A percentile compares a stretch with the other conserved stretches of the same genome.
These are phyloP conservation scores for Cryphonectria parasitica DNA, from an alignment of 2,329 filamentous ascomycete species.

Conservation along the genomic window DNA sequence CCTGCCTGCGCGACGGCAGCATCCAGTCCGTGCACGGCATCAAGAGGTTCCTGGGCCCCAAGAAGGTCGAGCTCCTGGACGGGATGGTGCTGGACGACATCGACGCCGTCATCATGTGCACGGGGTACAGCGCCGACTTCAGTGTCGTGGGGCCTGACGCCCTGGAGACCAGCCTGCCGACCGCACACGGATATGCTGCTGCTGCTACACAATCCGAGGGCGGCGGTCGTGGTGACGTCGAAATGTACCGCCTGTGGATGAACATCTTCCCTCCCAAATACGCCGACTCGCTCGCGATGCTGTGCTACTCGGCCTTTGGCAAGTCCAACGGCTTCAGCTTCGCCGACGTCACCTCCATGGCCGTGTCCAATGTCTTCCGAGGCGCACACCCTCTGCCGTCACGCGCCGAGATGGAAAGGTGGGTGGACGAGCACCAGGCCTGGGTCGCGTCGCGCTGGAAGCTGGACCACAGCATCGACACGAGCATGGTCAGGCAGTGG, in stretches of 20 bases:
- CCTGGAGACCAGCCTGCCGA: slow-evolving; percentile 27
- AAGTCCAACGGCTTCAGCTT: slow-evolving; percentile 42
- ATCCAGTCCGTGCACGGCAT: slow-evolving; percentile 25
- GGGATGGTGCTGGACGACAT: slow-evolving; percentile 25
- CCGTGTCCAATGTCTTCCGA: slow-evolving; percentile 49
- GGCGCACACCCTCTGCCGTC: slow-evolving; percentile 44
- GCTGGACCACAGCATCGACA: slow-evolving; percentile 28
- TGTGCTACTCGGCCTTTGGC: slow-evolving; percentile 42
- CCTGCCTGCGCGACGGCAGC: slow-evolving; percentile 35
- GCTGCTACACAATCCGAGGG: neutral
- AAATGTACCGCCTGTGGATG: slow-evolving; percentile 28
- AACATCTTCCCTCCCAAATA: slow-evolving; percentile 29
- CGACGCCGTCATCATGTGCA: slow-evolving; percentile 27
- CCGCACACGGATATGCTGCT: slow-evolving; percentile 10
- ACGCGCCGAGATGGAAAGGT: slow-evolving; percentile 40
- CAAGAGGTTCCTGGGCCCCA: slow-evolving; percentile 22
- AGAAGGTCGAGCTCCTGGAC: slow-evolving; percentile 24
- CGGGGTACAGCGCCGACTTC: slow-evolving; percentile 28
- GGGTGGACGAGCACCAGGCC: slow-evolving; percentile 40
- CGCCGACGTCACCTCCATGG: slow-evolving; percentile 49
- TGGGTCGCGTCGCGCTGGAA: slow-evolving; percentile 39
- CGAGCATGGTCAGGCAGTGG: slow-evolving; percentile 27
- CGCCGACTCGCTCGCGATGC: slow-evolving; percentile 47
- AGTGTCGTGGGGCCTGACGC: slow-evolving; percentile 8
- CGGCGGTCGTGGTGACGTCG: neutral